These are phyloP conservation scores for Alternaria postmessia DNA, from an alignment of 2,329 filamentous ascomycete genomes.

Conservation along the genomic window DNA sequence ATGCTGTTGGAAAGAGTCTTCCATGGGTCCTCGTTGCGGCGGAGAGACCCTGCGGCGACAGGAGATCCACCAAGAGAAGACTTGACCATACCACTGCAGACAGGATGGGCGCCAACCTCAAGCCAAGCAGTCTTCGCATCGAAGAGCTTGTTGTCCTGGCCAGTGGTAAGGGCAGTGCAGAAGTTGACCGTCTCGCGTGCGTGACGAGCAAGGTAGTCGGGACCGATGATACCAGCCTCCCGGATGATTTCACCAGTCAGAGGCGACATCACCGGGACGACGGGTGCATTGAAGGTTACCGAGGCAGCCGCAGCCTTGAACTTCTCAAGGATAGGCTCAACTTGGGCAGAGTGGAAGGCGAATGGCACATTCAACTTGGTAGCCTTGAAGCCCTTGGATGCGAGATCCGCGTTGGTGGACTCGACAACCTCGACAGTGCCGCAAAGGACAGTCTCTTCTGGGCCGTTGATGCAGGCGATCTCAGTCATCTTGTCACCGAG, in stretches of 20 bases:
- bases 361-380: conserved; percentile 71
- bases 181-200: conserved; percentile 76
- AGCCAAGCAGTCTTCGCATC: conserved; percentile 74
- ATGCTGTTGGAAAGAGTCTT: conserved; percentile 68
- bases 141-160: conserved; percentile 66
- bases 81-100: conserved; percentile 74
- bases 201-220: conserved; percentile 70
- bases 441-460: conserved; percentile 77
- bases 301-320: conserved; percentile 64
- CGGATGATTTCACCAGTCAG: conserved; percentile 68
- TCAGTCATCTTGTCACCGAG: conserved; percentile 60
- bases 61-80: conserved; percentile 65
- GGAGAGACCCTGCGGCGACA: conserved; percentile 67
- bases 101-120: conserved; percentile 77
- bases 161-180: conserved; percentile 66
- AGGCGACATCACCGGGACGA: conserved; percentile 72
- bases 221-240: conserved; percentile 64
- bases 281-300: conserved; percentile 66
- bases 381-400: conserved; percentile 64
- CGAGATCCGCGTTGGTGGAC: conserved; percentile 59
- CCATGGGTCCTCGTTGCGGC: conserved; percentile 69
- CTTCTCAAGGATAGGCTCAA: conserved; percentile 68
- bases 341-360: conserved; percentile 72
- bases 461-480: conserved; percentile 78
- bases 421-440: conserved; percentile 68